Base-by-base conservation (phyloP, 345 rosid species). In the Moringa oleifera region DNA sequence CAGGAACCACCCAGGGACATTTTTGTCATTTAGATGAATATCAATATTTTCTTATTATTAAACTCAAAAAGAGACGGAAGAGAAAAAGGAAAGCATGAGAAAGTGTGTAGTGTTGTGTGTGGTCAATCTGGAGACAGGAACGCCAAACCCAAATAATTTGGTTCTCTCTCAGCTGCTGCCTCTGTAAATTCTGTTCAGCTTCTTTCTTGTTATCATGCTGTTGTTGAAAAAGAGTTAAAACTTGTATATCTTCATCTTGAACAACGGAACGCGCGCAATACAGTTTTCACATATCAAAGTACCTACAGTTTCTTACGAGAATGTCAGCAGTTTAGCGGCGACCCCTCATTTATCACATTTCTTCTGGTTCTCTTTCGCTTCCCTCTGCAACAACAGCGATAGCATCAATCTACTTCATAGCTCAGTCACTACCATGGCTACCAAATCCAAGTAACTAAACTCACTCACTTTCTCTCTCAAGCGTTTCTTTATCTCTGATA, bases 391-490 rank as follows among this genome's bases (percentile, higher is more conserved):
- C n/a, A 53, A 15, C 53, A 19, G 15, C 18, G 23, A 13, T 72
- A 47, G 1, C 20, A n/a, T n/a, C n/a, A n/a, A 18, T 31, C 61
- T 18, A 15, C 52, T 53, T 53, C 57, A 28, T n/a, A 28, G 37
- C 61, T 31, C 24, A 23, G 22, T 62, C 68, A 23, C 61, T 53
- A 62, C 53, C 70, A 87, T 87, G 94, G 68, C 88, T 67, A 50
- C 88, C 53, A 84, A 84, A 78, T 67, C 85, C 80, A 84, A 76
- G 94, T 87, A 66, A 80, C 83, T 64, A 8, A 4, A 7, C 53
- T 51, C 33, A 1, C 55, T 37, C 25, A 59, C 28, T 23, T 23
- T 51, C 41, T 54, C 54, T 33, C 21, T 53, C 20, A 17, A 0
- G 15, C n/a, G n/a, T n/a, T n/a, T n/a, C n/a, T n/a, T n/a, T n/a